Conservation (phyloP, 2,329 filamentous ascomycete species). For the Exophiala oligosperma region DNA sequence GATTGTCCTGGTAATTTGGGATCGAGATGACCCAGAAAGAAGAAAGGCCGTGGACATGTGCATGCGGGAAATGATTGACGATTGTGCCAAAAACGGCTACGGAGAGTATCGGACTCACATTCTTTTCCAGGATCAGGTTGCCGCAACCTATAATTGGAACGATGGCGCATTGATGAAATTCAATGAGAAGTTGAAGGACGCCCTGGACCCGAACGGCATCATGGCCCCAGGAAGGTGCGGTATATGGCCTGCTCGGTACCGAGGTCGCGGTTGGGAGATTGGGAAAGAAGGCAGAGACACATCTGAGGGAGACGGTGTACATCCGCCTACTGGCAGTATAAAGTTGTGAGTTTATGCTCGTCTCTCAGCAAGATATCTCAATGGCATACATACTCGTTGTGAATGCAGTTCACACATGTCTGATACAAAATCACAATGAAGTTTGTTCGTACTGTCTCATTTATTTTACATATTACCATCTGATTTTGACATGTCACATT, state of each 20-base stretch:
- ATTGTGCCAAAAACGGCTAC: slow-evolving; percentile 41
- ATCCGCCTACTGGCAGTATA: neutral
- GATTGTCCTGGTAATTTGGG: slow-evolving; percentile 5
- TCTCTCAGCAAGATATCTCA: too few relatives aligned
- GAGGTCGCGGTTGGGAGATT: slow-evolving; percentile 8
- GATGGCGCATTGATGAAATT: slow-evolving; percentile 43
- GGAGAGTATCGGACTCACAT: slow-evolving; percentile 50
- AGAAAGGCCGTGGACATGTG: slow-evolving; percentile 9
- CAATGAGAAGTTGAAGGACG: slow-evolving; percentile 48
- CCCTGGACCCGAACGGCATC: slow-evolving; percentile 50
- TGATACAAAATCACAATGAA: too few relatives aligned
- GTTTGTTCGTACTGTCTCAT: too few relatives aligned
- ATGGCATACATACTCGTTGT: too few relatives aligned
- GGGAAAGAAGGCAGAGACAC: neutral
- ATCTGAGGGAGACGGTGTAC: neutral
- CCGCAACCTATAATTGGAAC: slow-evolving; percentile 45
- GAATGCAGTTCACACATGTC: too few relatives aligned
- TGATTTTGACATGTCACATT: too few relatives aligned
- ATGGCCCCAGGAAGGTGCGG: slow-evolving; percentile 49
- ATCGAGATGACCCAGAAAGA: slow-evolving; percentile 5
- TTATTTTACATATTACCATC: too few relatives aligned
- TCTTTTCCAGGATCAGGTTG: slow-evolving; percentile 46
- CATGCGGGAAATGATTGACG: slow-evolving; percentile 34
- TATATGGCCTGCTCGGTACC: slow-evolving; percentile 36
- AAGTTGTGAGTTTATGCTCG: neutral